Base-by-base conservation (phyloP, 1,139 yeast species). In the Yamadazyma jaroonii region DNA sequence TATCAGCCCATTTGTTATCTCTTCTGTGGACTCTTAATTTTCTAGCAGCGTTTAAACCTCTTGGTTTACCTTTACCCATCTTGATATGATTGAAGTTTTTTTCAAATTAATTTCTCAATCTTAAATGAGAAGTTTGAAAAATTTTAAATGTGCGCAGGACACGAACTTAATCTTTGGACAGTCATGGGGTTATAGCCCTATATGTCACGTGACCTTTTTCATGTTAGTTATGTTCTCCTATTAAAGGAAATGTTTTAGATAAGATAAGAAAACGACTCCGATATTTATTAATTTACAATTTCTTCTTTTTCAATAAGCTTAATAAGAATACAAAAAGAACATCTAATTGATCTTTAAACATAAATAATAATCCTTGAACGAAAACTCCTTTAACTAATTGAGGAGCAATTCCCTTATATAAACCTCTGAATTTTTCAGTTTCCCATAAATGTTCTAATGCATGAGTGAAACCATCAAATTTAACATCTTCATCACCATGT, bases 1-100 rank as follows among this genome's bases (percentile, higher is more conserved):
- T 83, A 75, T 94, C 98, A 64, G 99, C 97, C 98, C 98, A 92
- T 80, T 96, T 92, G 89, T 92, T 92, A 84, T 90, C 90, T 79
- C 98, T 94, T 79, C 99, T 92, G 89, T 87, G 94, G 75, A 84
- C 90, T 84, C 98, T 90, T 78, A 94, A 85, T 84, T 94, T 92
- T 86, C 99, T 89, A 72, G 98, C 99, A 71, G 98, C 85, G 89
- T 92, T 92, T 77, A 94, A 83, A 74, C 98, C 96, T 82, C 95
- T 84, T 77, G 95, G 95, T 77, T 85, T 85, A 73, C 92, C 92
- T 74, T 81, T 84, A 74, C 90, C 90, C 92, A 84, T 84, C 64
- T 62, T 79, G 50, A 42, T 38, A 45, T 31, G 35, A 36, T 41
- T 34, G 29, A 21, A 27, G 29, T 29, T 31, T 43, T 38, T 9